These are phyloP conservation scores for Sporothrix euskadiensis DNA, from an alignment of 2,329 filamentous ascomycete species.

Conservation along the genomic window DNA sequence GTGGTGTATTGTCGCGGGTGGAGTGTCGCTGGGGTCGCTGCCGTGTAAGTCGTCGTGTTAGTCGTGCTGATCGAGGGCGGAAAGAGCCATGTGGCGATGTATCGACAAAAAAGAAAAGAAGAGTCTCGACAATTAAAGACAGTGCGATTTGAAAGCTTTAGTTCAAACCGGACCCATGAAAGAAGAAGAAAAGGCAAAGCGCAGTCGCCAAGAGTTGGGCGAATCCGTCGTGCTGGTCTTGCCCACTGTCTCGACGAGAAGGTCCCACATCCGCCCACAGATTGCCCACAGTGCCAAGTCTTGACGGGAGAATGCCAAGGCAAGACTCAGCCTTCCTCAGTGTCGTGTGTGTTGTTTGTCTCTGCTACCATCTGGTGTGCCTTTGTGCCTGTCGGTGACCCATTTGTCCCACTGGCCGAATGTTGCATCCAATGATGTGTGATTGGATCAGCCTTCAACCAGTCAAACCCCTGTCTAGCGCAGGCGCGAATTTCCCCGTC, in stretches of 20 bases:
- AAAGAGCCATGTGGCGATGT: background rate
- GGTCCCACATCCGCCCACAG: background rate
- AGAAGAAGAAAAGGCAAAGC: background rate
- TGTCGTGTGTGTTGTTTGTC: background rate
- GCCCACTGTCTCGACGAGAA: background rate
- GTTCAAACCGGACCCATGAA: background rate
- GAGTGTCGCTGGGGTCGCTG: background rate
- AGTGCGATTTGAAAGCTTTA: background rate
- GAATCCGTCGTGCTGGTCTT: background rate
- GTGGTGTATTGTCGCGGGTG: background rate
- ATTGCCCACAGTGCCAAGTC: background rate
- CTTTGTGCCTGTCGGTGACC: no score
- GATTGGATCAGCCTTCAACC: background rate
- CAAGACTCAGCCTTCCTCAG: background rate
- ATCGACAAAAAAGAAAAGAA: background rate
- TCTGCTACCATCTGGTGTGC: background rate
- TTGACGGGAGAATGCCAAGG: background rate
- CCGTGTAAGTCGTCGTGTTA: background rate
- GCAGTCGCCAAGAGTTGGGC: background rate
- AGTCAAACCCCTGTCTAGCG: background rate
- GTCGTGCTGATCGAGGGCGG: background rate
- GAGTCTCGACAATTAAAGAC: background rate
- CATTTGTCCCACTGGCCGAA: background rate
- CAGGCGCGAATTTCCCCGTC: background rate
- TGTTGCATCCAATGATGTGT: background rate